A percentile compares a stretch with the other conserved stretches of the same genome.
These are phyloP conservation scores for Solanum hybrid DNA, from an alignment of 305 asterid genomes.

Conservation along the genomic window DNA sequence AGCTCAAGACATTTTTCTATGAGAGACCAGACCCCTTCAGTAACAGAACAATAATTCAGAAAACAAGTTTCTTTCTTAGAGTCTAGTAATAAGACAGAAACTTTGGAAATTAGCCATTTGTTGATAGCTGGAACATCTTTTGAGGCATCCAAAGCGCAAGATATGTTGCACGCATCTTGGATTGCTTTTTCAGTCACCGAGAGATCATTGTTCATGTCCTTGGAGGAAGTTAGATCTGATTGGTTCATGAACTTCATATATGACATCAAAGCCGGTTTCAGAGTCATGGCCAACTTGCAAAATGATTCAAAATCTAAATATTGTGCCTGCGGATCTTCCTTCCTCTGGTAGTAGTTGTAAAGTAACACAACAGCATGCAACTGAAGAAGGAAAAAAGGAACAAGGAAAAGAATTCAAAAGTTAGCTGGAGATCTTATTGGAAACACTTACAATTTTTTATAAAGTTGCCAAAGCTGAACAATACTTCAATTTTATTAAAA, in stretches of 20 bases:
- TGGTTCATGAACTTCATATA: constrained; percentile 31
- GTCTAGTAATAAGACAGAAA: constrained; percentile 50
- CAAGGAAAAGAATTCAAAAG: constrained; percentile 5
- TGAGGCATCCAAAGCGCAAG: constrained; percentile 37
- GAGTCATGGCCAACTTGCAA: constrained; percentile 34
- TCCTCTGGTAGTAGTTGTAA: constrained; percentile 75
- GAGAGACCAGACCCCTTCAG: constrained; percentile 59
- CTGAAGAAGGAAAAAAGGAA: constrained; percentile 20
- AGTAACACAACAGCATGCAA: constrained; percentile 76
- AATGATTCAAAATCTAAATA: constrained; percentile 37
- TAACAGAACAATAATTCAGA: constrained; percentile 28
- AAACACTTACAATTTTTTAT: background rate
- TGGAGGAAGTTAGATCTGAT: constrained; percentile 5
- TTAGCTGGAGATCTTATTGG: background rate
- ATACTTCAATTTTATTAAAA: background rate
- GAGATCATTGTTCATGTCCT: constrained; percentile 23
- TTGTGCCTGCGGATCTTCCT: constrained; percentile 29
- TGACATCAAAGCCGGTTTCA: constrained; percentile 33
- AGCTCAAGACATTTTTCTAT: constrained; percentile 29
- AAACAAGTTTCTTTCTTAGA: constrained; percentile 39
- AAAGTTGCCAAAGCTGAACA: background rate
- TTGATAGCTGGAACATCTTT: constrained; percentile 27
- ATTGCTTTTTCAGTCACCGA: constrained; percentile 55
- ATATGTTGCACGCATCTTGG: constrained; percentile 49
- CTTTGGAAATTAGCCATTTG: constrained; percentile 42